phyloP scores from a whole-genome alignment of 139 green algal genomes.

The Chlorokybus atmophyticus region DNA sequence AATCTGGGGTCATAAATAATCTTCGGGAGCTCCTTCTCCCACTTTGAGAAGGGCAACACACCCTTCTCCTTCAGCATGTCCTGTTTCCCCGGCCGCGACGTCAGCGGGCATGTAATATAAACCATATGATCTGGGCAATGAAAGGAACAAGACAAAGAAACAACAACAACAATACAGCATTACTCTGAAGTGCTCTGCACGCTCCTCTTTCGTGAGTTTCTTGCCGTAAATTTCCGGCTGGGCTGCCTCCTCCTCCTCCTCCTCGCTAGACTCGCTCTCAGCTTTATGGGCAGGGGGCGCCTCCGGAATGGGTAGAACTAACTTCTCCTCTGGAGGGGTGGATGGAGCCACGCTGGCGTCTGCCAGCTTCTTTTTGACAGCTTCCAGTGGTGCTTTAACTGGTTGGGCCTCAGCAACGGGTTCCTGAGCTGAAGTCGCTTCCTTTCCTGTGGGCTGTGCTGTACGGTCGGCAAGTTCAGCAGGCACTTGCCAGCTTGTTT shows the following conservation, averaged over 20 bases:
- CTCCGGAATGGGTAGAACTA: too few species aligned
- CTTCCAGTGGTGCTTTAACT: not conserved
- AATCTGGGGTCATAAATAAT: constrained; percentile 25
- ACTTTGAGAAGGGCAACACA: constrained; percentile 27
- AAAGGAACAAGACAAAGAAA: not conserved
- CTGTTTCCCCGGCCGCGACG: too few species aligned
- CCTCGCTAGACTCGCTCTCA: not conserved
- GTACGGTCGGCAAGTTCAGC: constrained; percentile 26
- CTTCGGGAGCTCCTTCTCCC: constrained; percentile 32
- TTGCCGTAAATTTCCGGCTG: not conserved
- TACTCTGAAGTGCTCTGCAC: not conserved
- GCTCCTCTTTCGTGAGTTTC: not conserved
- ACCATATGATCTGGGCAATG: not conserved
- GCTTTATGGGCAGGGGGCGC: not conserved
- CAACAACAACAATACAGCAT: constrained; percentile 1
- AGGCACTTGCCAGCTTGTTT: constrained; percentile 44
- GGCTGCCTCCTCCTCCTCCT: not conserved
- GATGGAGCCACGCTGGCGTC: not conserved
- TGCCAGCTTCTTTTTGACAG: constrained; percentile 25
- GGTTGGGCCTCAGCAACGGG: not conserved
- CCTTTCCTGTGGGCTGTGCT: not conserved
- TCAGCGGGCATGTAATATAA: too few species aligned
- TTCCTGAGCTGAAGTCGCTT: constrained; percentile 4
- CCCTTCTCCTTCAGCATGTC: constrained; percentile 31
- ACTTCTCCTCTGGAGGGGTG: too few species aligned